Evolutionary conservation across 2,329 filamentous ascomycete species (phyloP).

Genomic region (Talaromyces sp.): DNA sequence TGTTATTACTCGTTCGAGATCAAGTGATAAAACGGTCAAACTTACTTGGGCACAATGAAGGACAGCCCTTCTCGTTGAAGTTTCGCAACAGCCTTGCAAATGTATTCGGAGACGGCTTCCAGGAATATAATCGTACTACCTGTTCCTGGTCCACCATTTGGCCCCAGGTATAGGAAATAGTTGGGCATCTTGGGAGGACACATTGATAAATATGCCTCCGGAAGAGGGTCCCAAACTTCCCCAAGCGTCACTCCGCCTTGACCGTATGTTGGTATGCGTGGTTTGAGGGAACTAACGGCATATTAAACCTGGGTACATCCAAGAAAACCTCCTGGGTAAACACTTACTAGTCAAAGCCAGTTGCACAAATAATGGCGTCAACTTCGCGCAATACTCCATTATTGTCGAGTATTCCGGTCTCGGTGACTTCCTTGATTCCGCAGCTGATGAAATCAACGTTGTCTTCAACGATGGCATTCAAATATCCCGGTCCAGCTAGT

Average conservation of each 20-base stretch:
- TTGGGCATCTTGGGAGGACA: constrained; percentile 1
- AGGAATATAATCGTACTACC: neutral
- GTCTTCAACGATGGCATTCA: too few species aligned
- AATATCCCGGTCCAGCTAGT: too few species aligned
- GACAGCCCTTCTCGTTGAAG: neutral
- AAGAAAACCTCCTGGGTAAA: too few species aligned
- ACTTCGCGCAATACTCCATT: constrained; percentile 15
- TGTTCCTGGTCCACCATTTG: neutral
- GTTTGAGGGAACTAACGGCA: neutral
- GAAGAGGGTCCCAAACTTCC: neutral
- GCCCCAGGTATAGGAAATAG: neutral
- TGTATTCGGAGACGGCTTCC: neutral
- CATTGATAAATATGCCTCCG: neutral
- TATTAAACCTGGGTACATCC: too few species aligned
- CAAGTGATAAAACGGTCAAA: too few species aligned
- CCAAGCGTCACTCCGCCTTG: neutral
- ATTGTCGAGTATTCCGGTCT: constrained; percentile 1
- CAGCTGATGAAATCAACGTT: too few species aligned
- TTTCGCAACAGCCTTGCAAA: neutral
- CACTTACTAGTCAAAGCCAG: constrained; percentile 29
- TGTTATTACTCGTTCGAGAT: too few species aligned
- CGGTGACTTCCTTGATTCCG: constrained; percentile 16
- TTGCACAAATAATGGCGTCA: constrained; percentile 33
- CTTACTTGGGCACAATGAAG: neutral
- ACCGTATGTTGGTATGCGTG: neutral